These are phyloP conservation scores for Diutina neorugosa DNA, from an alignment of 1,139 yeast genomes.

Conservation along the genomic window DNA sequence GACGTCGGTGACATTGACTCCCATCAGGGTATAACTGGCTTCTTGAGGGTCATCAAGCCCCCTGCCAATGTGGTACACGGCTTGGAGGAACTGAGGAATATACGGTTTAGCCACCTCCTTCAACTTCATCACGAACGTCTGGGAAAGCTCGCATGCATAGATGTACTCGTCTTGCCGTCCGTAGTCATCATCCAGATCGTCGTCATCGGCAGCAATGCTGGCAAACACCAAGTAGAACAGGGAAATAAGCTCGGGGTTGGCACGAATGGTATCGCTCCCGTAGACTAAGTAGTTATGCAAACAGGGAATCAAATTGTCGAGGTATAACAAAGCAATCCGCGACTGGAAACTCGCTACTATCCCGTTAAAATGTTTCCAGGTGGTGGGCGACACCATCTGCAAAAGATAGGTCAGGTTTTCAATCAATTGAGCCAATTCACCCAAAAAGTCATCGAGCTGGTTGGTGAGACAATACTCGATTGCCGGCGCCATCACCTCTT, in stretches of 20 bases:
- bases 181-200: slow-evolving; percentile 22
- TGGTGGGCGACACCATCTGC: slow-evolving; percentile 55
- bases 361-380: slow-evolving; percentile 63
- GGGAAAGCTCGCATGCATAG: slow-evolving; percentile 41
- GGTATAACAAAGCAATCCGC: slow-evolving; percentile 45
- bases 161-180: slow-evolving; percentile 26
- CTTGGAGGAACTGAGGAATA: slow-evolving; percentile 27
- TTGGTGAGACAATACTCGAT: slow-evolving; percentile 54
- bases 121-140: slow-evolving; percentile 39
- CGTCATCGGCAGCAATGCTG: slow-evolving; percentile 27
- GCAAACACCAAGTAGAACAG: slow-evolving; percentile 21
- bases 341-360: slow-evolving; percentile 43
- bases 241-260: slow-evolving; percentile 14
- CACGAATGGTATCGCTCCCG: slow-evolving; percentile 42
- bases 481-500: slow-evolving; percentile 64
- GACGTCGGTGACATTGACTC: slow-evolving; percentile 52
- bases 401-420: slow-evolving; percentile 77
- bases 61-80: slow-evolving; percentile 11
- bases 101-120: slow-evolving; percentile 26
- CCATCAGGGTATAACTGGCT: slow-evolving; percentile 28
- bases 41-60: slow-evolving; percentile 6
- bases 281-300: slow-evolving; percentile 68
- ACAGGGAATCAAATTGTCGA: slow-evolving; percentile 69
- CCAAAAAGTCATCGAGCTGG: slow-evolving; percentile 64
- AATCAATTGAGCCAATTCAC: slow-evolving; percentile 73